Evolutionary conservation across 2,329 filamentous ascomycete species (phyloP), one percentile per base, ranked within the genome.

Genomic region (Claviceps pazoutovae): DNA sequence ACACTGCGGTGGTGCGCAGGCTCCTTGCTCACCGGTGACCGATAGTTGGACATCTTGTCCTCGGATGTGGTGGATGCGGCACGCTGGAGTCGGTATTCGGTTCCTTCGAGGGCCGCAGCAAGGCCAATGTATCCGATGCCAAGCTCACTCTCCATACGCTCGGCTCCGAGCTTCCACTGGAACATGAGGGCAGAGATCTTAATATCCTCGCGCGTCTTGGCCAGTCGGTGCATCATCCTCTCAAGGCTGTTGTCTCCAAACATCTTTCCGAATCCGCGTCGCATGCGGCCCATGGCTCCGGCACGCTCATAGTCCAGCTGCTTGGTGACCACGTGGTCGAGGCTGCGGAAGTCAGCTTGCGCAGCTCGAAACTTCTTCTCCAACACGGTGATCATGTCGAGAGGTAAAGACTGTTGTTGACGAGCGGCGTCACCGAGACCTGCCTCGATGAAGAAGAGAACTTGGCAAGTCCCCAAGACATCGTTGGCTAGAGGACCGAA

Each of bases 51-150:
- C 5, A 41, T 16, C 21, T 54, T 55, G 36, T 55, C 57, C 9
- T 56, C 54, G 1, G 53, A 53, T 5, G 34, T 38, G 14, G 51
- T 13, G 4, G 56, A 55, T 11, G 42, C 53, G 8, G 46, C 46
- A 26, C 57, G 51, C 2, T 58, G 47, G 37, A 58, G 55, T 7
- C 60, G 59, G 8, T 57, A 57, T 13, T 66, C 64, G 46, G 63
- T 61, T 38, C 60, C 61, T 45, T 83, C 78, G 11, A 86, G 71
- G 3, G 82, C 82, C 9, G 82, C 81, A 1, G 79, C 76, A 7
- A 86, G 71, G 4, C 80, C 80, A 1, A 80, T 81, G 60, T 83
- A 86, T 44, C 83, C 83, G 46, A 84, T 83, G 17, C 80, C 80
- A 43, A 79, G 73, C 13, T 79, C 74, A 16, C 75, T 74, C 56